phyloP scores from a whole-genome alignment of 306 rosid species.

The Astragalus glycyphyllos region DNA sequence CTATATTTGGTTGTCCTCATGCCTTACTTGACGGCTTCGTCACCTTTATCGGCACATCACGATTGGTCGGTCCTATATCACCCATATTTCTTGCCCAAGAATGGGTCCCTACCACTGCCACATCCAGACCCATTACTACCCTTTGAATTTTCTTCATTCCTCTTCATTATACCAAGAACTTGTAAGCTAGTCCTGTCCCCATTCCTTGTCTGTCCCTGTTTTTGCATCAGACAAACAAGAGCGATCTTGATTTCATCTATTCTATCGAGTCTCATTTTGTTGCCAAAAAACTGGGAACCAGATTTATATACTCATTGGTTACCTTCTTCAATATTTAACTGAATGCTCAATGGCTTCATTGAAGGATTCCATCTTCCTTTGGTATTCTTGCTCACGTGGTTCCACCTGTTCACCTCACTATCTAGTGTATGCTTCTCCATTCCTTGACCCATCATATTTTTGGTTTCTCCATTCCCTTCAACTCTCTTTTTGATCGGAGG shows the following conservation, averaged over 20 bases:
- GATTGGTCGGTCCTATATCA: background rate
- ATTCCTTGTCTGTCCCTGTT: background rate
- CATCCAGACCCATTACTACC: background rate
- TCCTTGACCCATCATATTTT: background rate
- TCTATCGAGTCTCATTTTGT: background rate
- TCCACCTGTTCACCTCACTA: background rate
- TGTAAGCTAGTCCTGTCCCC: background rate
- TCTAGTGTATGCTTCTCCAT: no score
- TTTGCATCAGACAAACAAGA: background rate
- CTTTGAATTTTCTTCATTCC: background rate
- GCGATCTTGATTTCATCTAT: background rate
- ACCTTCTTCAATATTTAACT: background rate
- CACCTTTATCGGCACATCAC: background rate
- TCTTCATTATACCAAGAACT: constrained; percentile 1
- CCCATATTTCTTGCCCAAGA: background rate
- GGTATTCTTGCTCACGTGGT: background rate
- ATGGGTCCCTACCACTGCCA: background rate
- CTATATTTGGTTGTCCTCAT: background rate
- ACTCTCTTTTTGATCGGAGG: constrained; percentile 1
- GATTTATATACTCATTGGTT: background rate
- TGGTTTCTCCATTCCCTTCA: background rate
- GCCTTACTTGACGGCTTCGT: background rate
- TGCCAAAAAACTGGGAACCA: background rate
- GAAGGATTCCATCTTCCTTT: background rate
- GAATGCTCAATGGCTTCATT: background rate